Base-by-base conservation (phyloP, 352 stramenopile species). In the Phytophthora foliorum region DNA sequence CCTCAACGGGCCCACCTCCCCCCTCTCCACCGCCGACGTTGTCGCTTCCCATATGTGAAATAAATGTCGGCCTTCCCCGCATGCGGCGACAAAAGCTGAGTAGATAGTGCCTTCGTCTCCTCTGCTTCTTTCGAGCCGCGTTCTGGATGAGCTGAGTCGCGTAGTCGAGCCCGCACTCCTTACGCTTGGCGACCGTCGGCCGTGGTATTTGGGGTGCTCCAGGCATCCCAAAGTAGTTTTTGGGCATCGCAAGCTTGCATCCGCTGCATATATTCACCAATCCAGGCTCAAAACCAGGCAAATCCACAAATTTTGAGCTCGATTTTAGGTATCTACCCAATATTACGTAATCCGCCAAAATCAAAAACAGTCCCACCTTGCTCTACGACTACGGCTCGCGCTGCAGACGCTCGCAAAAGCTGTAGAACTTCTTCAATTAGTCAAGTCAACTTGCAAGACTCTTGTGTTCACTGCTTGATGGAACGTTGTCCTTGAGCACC, bases 391-490 rank as follows among this genome's bases (percentile, higher is more conserved):
- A 50, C 14, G 41, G 14, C 1, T 58, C 29, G 16, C 24, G n/a
- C 31, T 79, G 57, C 16, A 76, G 58, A 11, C 53, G 64, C 11
- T 63, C 51, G 42, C 54, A 77, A 9, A 80, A 54, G 6, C 67
- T 77, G 13, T 74, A 27, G 1, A 76, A 21, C 16, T 71, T 53
- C 6, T 60, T 1, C 9, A 80, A 48, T 22, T 64, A 36, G 0
- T 19, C 38, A 0, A 50, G 38, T 5, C 24, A 19, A 7, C 16
- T 4, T 22, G 17, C 4, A 21, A 74, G 50, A 2, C 48, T 39
- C n/a, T 48, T 54, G n/a, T 67, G 58, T 6, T 44, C 41, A 27
- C 8, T 21, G 21, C 54, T 29, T 34, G 49, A 22, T 17, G n/a
- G 55, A 3, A 70, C 8, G 2, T 54, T n/a, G 8, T 67, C 52